Conservation (phyloP, 2,329 filamentous ascomycete species). For the Trichoderma citrinoviride region DNA sequence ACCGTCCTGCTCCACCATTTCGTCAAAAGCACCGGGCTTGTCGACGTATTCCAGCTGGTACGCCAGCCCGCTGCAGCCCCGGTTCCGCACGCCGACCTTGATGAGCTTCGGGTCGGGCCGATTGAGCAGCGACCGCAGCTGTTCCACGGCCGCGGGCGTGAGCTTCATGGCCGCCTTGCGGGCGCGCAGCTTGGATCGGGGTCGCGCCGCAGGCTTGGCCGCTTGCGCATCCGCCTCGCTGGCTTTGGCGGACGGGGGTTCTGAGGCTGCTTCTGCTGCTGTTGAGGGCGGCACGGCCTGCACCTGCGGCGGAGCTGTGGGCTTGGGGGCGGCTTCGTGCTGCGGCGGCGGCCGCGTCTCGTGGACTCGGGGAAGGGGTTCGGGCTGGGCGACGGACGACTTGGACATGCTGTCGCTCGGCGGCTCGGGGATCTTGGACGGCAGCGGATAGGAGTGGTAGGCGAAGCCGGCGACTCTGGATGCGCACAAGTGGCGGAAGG, state of each 20-base stretch:
- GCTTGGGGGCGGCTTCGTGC: conserved; percentile 26
- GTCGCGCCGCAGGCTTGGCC: conserved; percentile 47
- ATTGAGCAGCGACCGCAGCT: conserved; percentile 72
- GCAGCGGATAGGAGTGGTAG: conserved; percentile 54
- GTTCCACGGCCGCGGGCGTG: conserved; percentile 73
- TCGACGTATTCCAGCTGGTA: conserved; percentile 97
- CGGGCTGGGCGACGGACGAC: conserved; percentile 47
- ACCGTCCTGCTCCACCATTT: conserved; percentile 91
- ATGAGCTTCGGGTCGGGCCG: conserved; percentile 90
- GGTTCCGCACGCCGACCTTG: conserved; percentile 88
- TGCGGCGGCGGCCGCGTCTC: conserved; percentile 49
- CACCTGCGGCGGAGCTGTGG: conserved; percentile 22
- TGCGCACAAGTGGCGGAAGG: conserved; percentile 44
- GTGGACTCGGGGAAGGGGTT: conserved; percentile 48
- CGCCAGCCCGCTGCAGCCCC: conserved; percentile 88
- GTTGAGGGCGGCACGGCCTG: conserved; percentile 24
- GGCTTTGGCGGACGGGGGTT: conserved; percentile 33
- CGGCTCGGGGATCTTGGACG: conserved; percentile 40
- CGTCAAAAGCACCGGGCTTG: conserved; percentile 82
- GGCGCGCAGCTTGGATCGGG: conserved; percentile 47
- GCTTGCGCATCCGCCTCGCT: conserved; percentile 67
- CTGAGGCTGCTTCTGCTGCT: conserved; percentile 19
- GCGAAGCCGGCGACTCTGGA: conserved; percentile 34
- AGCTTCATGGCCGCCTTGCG: conserved; percentile 91
- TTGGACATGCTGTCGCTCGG: conserved; percentile 45